Percentiles rank a stretch among this genome's conserved stretches.
phyloP scores from a whole-genome alignment of 75 land plant genomes.

The Cryptomeria japonica region DNA sequence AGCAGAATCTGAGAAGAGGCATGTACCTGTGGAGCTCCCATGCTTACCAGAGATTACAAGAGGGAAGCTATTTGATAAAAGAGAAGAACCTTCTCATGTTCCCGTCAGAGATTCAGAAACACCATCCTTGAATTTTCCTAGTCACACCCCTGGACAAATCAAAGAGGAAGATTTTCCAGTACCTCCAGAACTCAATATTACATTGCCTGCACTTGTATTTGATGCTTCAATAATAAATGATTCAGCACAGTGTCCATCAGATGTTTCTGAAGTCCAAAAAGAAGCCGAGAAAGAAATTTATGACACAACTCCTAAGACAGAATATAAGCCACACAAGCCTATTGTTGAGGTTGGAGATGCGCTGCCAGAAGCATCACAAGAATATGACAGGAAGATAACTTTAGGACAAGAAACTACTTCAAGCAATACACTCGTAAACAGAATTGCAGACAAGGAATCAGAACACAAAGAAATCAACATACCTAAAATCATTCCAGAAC shows the following conservation, averaged over 20 bases:
- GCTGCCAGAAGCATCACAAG: not conserved
- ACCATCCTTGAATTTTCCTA: not conserved
- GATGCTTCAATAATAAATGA: not conserved
- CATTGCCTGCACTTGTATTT: not conserved
- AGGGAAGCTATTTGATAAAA: not conserved
- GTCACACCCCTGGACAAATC: not conserved
- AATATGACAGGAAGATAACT: not conserved
- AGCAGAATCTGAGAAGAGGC: not conserved
- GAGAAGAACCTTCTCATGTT: not conserved
- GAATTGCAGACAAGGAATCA: not conserved
- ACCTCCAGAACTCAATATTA: not conserved
- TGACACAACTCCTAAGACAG: not conserved
- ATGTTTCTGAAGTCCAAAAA: not conserved
- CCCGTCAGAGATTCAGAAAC: not conserved
- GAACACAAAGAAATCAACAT: not conserved
- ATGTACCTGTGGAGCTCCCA: not conserved
- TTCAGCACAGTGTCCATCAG: not conserved
- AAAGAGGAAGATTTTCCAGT: not conserved
- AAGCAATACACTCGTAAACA: not conserved
- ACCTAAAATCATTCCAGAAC: not conserved
- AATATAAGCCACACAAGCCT: not conserved
- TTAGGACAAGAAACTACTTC: not conserved
- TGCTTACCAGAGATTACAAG: not conserved
- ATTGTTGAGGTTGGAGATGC: not conserved
- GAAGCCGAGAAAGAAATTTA: not conserved